phyloP scores from a whole-genome alignment of 306 rosid species.

The Quercus agrifolia region DNA sequence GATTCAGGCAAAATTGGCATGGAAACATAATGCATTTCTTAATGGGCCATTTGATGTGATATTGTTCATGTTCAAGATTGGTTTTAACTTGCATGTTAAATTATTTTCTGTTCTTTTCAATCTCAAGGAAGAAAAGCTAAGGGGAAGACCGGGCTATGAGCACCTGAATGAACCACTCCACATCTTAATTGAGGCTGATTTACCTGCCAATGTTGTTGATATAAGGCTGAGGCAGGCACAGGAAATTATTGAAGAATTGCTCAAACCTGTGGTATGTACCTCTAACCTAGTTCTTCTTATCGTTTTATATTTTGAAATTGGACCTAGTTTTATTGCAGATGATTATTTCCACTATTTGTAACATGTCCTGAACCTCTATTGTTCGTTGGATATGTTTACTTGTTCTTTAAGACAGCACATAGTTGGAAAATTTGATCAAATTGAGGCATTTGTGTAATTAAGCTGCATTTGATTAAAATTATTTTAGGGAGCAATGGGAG shows the following conservation, averaged over 20 bases:
- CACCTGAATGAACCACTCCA: slow-evolving; percentile 92
- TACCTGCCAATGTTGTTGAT: slow-evolving; percentile 81
- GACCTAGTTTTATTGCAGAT: neutral
- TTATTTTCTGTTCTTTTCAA: slow-evolving; percentile 15
- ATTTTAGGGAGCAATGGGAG: neutral
- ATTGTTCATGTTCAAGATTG: slow-evolving; percentile 7
- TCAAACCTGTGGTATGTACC: slow-evolving; percentile 86
- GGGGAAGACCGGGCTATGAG: slow-evolving; percentile 97
- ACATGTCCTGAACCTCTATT: neutral
- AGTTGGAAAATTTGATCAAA: neutral
- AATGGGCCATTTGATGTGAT: neutral
- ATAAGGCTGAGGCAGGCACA: slow-evolving; percentile 93
- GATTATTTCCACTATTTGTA: neutral
- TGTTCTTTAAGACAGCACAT: neutral
- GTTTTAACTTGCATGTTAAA: neutral
- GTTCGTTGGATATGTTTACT: neutral
- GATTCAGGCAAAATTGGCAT: neutral
- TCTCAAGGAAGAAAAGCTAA: slow-evolving; percentile 85
- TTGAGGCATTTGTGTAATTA: neutral
- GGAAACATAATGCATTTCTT: neutral
- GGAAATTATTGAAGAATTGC: slow-evolving; percentile 91
- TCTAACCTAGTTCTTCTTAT: slow-evolving; percentile 16
- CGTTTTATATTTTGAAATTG: neutral
- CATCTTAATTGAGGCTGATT: slow-evolving; percentile 88
- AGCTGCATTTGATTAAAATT: neutral